Percentiles rank a stretch among this genome's conserved stretches.
phyloP scores from a whole-genome alignment of 129 eudicot genomes.

The carrot (Daucus carota) region DH1_v3.0 NC_030382.2:50712501-50713000 shows the following conservation, averaged over 20 bases:
- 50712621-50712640: conserved; percentile 5
- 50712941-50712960: neutral
- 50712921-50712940: neutral
- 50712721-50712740: neutral
- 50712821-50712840: conserved; percentile 15
- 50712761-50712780: conserved; percentile 1
- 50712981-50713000: conserved; percentile 18
- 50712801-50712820: neutral
- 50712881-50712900: neutral
- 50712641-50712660: conserved; percentile 18
- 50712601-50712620: conserved; percentile 6
- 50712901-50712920: neutral
- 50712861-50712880: neutral
- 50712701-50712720: conserved; percentile 2
- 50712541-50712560: conserved; percentile 17
- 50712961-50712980: conserved; percentile 1
- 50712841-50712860: conserved; percentile 2
- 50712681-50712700: conserved; percentile 8
- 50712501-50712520: conserved; percentile 17
- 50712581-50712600: conserved; percentile 10
- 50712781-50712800: conserved; percentile 1
- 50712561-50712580: conserved; percentile 20
- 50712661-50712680: neutral
- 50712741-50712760: conserved; percentile 9
- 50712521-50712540: conserved; percentile 19